phyloP scores from a whole-genome alignment of 2,329 filamentous ascomycete genomes.

The Talaromyces rugulosus region DNA sequence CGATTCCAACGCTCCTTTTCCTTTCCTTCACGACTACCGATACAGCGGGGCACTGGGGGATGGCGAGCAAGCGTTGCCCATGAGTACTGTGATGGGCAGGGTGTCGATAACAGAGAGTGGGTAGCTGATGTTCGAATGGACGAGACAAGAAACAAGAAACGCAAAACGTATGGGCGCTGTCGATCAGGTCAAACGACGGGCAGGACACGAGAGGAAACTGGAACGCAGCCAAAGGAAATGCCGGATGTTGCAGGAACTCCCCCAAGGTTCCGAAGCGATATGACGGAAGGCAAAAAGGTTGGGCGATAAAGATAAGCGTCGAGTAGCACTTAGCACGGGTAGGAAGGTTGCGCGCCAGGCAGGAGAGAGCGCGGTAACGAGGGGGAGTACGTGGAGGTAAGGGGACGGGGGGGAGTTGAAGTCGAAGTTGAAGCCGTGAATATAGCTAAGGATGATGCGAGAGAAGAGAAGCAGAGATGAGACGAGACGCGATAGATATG shows the following conservation, averaged over 20 bases:
- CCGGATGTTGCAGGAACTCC: not conserved
- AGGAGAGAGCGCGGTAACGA: too few relatives aligned
- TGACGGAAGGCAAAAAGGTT: not conserved
- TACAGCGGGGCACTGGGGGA: slow-evolving; percentile 23
- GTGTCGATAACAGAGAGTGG: not conserved
- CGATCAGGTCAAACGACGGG: not conserved
- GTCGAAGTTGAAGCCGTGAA: not conserved
- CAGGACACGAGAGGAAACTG: not conserved
- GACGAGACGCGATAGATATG: not conserved
- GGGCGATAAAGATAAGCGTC: slow-evolving; percentile 1
- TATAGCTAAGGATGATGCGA: not conserved
- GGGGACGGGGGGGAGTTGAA: too few relatives aligned
- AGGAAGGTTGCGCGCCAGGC: not conserved
- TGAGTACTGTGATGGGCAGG: slow-evolving; percentile 23
- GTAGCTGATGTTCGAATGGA: not conserved
- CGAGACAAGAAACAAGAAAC: not conserved
- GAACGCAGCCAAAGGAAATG: not conserved
- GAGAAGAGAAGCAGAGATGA: not conserved
- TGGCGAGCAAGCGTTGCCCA: slow-evolving; percentile 27
- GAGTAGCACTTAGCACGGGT: not conserved
- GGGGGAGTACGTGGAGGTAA: not conserved
- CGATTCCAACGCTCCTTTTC: slow-evolving; percentile 16
- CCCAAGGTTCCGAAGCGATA: not conserved
- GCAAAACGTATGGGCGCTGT: not conserved
- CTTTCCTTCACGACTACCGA: slow-evolving; percentile 35